A percentile compares a stretch with the other conserved stretches of the same genome.
Conservation (phyloP, 495 filamentous ascomycete genomes). For the Durotheca rogersii region DNA sequence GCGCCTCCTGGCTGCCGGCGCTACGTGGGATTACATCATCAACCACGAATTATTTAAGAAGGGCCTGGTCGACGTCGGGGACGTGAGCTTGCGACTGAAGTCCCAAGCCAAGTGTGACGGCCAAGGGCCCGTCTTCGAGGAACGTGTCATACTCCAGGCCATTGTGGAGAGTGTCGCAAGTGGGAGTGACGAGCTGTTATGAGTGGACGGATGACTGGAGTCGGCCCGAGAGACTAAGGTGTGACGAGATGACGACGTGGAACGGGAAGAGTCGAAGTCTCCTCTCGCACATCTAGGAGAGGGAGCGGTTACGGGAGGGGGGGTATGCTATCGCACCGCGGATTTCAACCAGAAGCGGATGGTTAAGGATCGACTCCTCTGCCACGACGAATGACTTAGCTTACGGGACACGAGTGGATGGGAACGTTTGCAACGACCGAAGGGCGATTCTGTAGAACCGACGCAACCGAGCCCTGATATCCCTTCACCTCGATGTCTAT, state of each 20-base stretch:
- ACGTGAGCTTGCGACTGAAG: slow-evolving; percentile 75
- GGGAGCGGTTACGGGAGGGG: neutral
- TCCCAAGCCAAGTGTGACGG: slow-evolving; percentile 82
- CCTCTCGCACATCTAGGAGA: neutral
- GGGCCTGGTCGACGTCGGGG: slow-evolving; percentile 80
- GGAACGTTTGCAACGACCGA: neutral
- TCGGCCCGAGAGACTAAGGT: neutral
- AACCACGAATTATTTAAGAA: slow-evolving; percentile 73
- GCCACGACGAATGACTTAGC: neutral
- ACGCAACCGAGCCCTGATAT: too few relatives aligned
- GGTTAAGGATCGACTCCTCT: neutral
- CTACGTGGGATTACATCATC: slow-evolving; percentile 91
- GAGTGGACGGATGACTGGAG: slow-evolving; percentile 20
- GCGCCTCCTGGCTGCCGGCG: slow-evolving; percentile 72
- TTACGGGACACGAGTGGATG: slow-evolving; percentile 22
- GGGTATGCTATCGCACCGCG: neutral
- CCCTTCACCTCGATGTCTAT: too few relatives aligned
- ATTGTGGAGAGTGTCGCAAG: slow-evolving; percentile 76
- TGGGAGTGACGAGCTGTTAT: slow-evolving; percentile 74
- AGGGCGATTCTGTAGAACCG: too few relatives aligned
- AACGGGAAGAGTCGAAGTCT: neutral
- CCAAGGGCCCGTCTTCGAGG: slow-evolving; percentile 85
- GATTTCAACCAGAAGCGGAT: neutral
- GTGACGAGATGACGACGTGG: neutral
- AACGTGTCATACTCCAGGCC: slow-evolving; percentile 67